Base-by-base conservation (phyloP, 2,329 filamentous ascomycete genomes). In the Remersonia thermophila region DNA sequence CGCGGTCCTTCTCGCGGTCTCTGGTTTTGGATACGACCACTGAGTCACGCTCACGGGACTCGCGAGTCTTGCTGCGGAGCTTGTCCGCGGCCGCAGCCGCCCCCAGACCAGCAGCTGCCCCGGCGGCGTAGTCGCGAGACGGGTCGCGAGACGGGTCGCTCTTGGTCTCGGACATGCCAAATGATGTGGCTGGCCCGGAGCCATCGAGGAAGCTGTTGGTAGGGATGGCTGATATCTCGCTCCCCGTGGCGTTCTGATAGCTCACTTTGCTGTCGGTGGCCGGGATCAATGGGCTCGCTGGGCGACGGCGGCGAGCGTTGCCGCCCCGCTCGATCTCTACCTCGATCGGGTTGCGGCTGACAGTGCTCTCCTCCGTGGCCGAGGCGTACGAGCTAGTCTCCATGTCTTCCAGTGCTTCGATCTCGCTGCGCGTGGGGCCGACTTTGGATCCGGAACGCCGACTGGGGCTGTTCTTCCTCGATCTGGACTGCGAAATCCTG, bases 221-320 rank as follows among this genome's bases (percentile, higher is more conserved):
- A 10, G 71, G 71, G 35, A 76, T 76, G 68, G 83, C 58, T 65
- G 89, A 96, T 33, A 96, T 83, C 52, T 95, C 89, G 3, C 89
- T 95, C 34, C 77, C 66, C 47, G 74, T 75, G 10, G 73, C 68
- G 25, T 74, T 69, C 33, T 77, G 62, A 54, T 81, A 86, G 36
- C 58, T 74, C 53, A 61, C 71, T 14, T 57, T 58, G 51, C 54
- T 70, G 59, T 61, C 75, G 59, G 55, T 65, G 32, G 58, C 67
- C 50, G 66, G 74, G 42, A 73, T 79, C 52, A 71, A 71, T 57
- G 60, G 89, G 45, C 69, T 94, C 60, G 72, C 82, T 66, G 65
- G 69, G 43, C 69, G 70, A 56, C 69, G 77, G 54, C 69, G 65
- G 45, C 66, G 63, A 38, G 60, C 61, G 46, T 54, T 54, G 34